These are phyloP conservation scores for Rhynchospora pubera DNA, from an alignment of 176 grass and related monocot species.

Conservation along the genomic window DNA sequence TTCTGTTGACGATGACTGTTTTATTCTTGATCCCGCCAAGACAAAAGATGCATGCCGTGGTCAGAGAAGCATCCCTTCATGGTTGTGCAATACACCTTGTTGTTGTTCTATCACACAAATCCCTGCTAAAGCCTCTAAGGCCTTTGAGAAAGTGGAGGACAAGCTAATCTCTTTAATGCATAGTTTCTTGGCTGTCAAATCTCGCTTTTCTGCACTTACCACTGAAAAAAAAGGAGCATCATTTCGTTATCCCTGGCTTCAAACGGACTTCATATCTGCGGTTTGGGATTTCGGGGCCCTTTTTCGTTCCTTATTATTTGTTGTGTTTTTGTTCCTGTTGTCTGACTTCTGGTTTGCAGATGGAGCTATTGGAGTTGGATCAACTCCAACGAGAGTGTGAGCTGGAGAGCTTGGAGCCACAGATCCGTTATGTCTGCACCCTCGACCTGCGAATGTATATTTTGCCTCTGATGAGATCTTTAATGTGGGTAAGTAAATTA, in stretches of 20 bases:
- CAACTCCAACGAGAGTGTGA: not conserved
- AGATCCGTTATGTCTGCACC: not conserved
- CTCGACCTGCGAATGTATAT: not conserved
- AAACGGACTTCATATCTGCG: not conserved
- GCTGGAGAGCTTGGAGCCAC: not conserved
- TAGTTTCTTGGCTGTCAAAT: not conserved
- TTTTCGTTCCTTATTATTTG: not conserved
- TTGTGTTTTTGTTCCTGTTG: not conserved
- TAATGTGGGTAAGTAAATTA: not conserved
- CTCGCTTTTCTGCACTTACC: not conserved
- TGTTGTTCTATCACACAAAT: not conserved
- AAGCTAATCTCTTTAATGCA: not conserved
- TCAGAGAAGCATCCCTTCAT: not conserved
- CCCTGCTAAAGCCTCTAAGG: not conserved
- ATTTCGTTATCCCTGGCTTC: not conserved
- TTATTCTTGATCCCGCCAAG: not conserved
- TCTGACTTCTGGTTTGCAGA: not conserved
- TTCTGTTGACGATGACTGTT: not conserved
- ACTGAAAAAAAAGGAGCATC: not conserved
- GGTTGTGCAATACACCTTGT: not conserved
- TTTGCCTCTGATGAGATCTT: not conserved
- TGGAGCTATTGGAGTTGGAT: not conserved
- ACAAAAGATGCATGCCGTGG: not conserved
- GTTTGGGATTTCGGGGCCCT: not conserved
- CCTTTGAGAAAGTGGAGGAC: not conserved